Base-by-base conservation (phyloP, 1,139 yeast genomes). In the Candida sojae region DNA sequence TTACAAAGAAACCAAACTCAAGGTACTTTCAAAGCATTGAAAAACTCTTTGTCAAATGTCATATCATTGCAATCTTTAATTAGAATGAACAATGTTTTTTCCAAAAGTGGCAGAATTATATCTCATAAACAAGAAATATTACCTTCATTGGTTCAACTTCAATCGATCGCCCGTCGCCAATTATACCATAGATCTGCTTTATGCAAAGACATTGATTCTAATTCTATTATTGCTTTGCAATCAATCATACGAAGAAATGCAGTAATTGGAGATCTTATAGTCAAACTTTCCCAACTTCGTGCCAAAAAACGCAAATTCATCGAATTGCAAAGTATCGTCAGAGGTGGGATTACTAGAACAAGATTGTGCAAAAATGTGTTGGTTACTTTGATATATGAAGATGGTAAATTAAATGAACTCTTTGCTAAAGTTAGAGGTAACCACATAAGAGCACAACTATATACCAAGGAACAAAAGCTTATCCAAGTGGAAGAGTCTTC, bases 341-440 rank as follows among this genome's bases (percentile, higher is more conserved):
- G 88, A 51, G 88, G 85, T 30, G 83, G 78, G 1, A 57, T 75
- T 3, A 55, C 74, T 1, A 70, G 89, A 55, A 69, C 73, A 3
- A 68, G 65, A 32, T 61, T 82, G 45, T 75, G 80, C 52, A 71
- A 77, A 51, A 66, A 61, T 47, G 75, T 78, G 2, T 63, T 79
- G 55, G 67, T 78, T 29, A 66, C 75, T 1, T 66, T 78, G 48
- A 57, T 75, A 48, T 67, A 67, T 44, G 73, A 73, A 54, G 81
- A 77, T 48, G 51, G 62, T 1, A 54, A 55, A 10, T 65, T 77
- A 58, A 71, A 68, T 49, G 54, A 59, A 23, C 64, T 83, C 13
- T 70, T 67, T 44, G 82, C 84, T 2, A 62, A 66, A 45, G 67
- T 73, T 1, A 68, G 80, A 54, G 88, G 86, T 1, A 66, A 68